Base-by-base conservation (phyloP, 371 early-diverging fungal species). In the Rhizomucor miehei region DNA sequence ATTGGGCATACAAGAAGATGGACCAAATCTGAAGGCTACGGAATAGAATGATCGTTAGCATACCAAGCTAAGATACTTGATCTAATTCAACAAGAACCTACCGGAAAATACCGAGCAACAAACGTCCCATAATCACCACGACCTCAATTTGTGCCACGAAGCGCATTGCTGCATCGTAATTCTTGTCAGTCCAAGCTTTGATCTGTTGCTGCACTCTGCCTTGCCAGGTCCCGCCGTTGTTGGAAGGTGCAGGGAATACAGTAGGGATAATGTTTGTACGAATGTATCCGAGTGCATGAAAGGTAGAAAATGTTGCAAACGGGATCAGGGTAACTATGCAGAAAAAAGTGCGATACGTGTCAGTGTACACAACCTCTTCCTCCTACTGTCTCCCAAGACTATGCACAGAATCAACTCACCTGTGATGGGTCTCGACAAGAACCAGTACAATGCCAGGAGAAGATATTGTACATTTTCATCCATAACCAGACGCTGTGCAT, bases 381-480 rank as follows among this genome's bases (percentile, higher is more conserved):
- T 24, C 37, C 29, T 29, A 3, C 29, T 29, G 29, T 29, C 29
- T 29, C 29, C 29, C 29, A 29, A 29, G 8, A 29, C n/a, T n/a
- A 51, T 29, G 24, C 34, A 5, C 48, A 44, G 5, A 29, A 8
- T 47, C 21, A n/a, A 47, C 66, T 62, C 75, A 91, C 91, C 87
- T 48, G 80, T 56, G 35, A 93, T 77, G 17, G 95, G 90, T 38
- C 73, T 76, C 19, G 81, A 77, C 34, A 80, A 65, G 58, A 79
- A 79, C 93, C 93, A 95, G 59, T 85, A 81, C 47, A 90, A 52
- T 4, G 94, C 90, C 61, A 93, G 79, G 39, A 92, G 52, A 16
- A 91, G 64, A 57, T 95, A 95, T 68, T 92, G 92, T 16, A 88
- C 81, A 67, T 94, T 93, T 67, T 95, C 95, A 65, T 95, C 94